phyloP scores from a whole-genome alignment of 2,329 filamentous ascomycete species.

The Sclerotiophoma versabilis region DNA sequence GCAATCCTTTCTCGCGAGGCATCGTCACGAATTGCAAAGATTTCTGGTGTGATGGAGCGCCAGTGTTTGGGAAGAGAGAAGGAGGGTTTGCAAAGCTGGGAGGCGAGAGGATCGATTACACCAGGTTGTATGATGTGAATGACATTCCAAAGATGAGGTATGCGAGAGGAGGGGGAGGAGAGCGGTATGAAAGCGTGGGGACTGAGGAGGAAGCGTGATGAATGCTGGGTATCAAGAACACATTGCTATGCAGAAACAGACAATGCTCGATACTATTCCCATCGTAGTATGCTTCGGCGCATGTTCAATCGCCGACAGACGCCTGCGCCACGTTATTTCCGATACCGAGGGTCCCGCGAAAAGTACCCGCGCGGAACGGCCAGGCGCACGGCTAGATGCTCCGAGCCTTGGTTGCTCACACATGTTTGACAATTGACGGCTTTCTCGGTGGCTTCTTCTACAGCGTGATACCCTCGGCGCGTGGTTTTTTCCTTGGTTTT shows the following conservation, averaged over 20 bases:
- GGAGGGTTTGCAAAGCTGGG: slow-evolving; percentile 78
- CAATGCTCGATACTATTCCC: background rate
- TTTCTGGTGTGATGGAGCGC: slow-evolving; percentile 92
- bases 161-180: slow-evolving; percentile 49
- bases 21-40: slow-evolving; percentile 90
- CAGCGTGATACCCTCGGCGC: slow-evolving; percentile 10
- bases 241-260: background rate
- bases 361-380: slow-evolving; percentile 26
- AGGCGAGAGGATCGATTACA: slow-evolving; percentile 84
- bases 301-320: slow-evolving; percentile 9
- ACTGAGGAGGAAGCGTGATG: slow-evolving; percentile 37
- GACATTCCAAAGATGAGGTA: slow-evolving; percentile 78
- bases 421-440: slow-evolving; percentile 17
- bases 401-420: slow-evolving; percentile 5
- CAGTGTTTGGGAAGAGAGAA: slow-evolving; percentile 77
- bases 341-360: slow-evolving; percentile 29
- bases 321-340: slow-evolving; percentile 8
- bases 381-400: slow-evolving; percentile 18
- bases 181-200: slow-evolving; percentile 67
- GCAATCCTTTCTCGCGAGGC: slow-evolving; percentile 86
- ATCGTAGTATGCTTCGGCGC: slow-evolving; percentile 3
- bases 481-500: background rate
- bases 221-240: background rate
- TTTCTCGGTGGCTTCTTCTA: background rate
- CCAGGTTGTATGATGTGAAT: slow-evolving; percentile 88